phyloP scores from a whole-genome alignment of 192 early-diverging fungal species.

The Pilobolus umbonatus region DNA sequence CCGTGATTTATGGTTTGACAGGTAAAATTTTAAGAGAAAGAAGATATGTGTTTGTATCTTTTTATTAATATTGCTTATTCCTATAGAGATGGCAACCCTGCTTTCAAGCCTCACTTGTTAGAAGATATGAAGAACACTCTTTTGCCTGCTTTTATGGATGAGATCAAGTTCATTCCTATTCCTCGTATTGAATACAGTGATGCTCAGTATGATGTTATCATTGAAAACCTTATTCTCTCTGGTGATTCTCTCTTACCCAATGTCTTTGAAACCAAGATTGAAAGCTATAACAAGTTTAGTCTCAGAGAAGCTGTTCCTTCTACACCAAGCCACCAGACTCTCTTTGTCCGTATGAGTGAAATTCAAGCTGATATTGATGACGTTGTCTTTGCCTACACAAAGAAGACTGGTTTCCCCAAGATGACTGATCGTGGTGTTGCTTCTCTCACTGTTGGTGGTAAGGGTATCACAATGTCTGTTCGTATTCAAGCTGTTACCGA shows the following conservation, averaged over 20 bases:
- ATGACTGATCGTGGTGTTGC: constrained; percentile 37
- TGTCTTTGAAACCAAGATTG: constrained; percentile 33
- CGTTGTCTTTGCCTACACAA: constrained; percentile 37
- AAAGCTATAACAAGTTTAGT: constrained; percentile 33
- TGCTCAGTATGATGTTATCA: constrained; percentile 34
- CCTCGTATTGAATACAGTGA: constrained; percentile 45
- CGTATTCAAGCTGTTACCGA: constrained; percentile 27
- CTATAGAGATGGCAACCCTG: constrained; percentile 30
- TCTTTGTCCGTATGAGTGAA: constrained; percentile 31
- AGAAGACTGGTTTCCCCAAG: constrained; percentile 36
- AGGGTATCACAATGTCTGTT: constrained; percentile 20
- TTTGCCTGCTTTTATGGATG: constrained; percentile 36
- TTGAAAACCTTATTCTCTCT: constrained; percentile 39
- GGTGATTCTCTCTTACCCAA: constrained; percentile 37
- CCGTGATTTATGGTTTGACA: constrained; percentile 32
- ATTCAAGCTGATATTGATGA: constrained; percentile 33
- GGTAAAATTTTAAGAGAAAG: constrained; percentile 13
- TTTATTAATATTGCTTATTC: not conserved
- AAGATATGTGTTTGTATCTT: not conserved
- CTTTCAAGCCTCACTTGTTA: constrained; percentile 42
- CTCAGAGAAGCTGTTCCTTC: constrained; percentile 19
- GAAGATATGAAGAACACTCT: constrained; percentile 38
- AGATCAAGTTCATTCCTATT: constrained; percentile 40
- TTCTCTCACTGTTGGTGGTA: constrained; percentile 10
- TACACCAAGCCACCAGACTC: constrained; percentile 19